These are phyloP conservation scores for Pseudoperonospora humuli DNA, from an alignment of 352 stramenopile genomes.

Conservation along the genomic window DNA sequence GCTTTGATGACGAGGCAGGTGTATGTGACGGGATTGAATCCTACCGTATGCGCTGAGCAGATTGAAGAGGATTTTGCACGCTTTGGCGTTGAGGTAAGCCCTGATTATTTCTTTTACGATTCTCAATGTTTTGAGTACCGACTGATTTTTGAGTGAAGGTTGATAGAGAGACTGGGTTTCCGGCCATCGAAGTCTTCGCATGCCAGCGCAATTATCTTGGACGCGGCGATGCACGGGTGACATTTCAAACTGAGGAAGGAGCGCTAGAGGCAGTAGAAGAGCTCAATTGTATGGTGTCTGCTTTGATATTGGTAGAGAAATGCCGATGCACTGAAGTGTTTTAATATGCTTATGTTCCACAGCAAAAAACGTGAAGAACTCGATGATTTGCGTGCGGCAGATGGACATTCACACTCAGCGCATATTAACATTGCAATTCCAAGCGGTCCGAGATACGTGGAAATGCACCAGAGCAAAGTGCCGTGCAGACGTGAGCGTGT, in stretches of 20 bases:
- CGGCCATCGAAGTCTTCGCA: conserved; percentile 41
- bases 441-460: conserved; percentile 40
- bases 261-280: conserved; percentile 43
- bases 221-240: conserved; percentile 45
- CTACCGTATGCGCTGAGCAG: conserved; percentile 30
- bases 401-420: conserved; percentile 43
- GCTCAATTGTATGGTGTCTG: conserved; percentile 31
- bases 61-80: conserved; percentile 45
- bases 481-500: conserved; percentile 55
- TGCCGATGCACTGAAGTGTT: neutral
- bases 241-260: conserved; percentile 31
- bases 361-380: conserved; percentile 60
- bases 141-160: conserved; percentile 18
- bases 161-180: conserved; percentile 37
- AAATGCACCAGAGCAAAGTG: conserved; percentile 36
- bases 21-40: conserved; percentile 53
- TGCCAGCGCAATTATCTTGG: conserved; percentile 44
- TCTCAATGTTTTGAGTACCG: neutral
- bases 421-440: conserved; percentile 38
- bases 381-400: conserved; percentile 34
- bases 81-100: conserved; percentile 49
- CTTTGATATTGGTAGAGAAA: neutral
- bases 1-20: conserved; percentile 31
- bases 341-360: neutral
- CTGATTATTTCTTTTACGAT: neutral